Evolutionary conservation across 495 filamentous ascomycete genomes (phyloP), one percentile per base, ranked within the genome.

Genomic region (Viridothelium virens): DNA sequence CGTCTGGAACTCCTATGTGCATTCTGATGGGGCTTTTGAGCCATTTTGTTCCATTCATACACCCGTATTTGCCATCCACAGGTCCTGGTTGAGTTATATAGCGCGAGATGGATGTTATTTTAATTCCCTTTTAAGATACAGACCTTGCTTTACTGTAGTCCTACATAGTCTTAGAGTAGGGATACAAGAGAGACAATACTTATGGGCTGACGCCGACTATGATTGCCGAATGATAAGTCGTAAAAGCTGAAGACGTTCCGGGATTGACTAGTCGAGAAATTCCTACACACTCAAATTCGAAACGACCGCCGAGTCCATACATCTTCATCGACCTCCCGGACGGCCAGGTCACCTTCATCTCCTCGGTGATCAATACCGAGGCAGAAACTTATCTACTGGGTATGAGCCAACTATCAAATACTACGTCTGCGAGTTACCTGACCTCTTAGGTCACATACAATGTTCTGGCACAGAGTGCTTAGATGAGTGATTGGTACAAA

Each of bases 1-100:
- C 67, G 25, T n/a, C 1, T 37, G 67, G 67, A 18, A 66, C 64
- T 48, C 67, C 67, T 6, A 66, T 69, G 44, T 69, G 67, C 50
- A 63, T 69, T 38, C 38, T 69, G 44, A 56, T 56, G 7, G 67
- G 67, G 10, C 50, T 69, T 33, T 14, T 63, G 34, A 62, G 56
- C 33, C 64, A 66, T 38, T 66, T 36, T 18, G 66, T 69, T 50
- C 67, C 67, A 37, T 66, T 38, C 18, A 36, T 69, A 34, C 44
- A 69, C 41, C 64, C 64, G 25, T 66, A 69, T 50, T 34, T 69
- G 56, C 67, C 67, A 39, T 33, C 62, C 6, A 67, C 65, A 16
- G 65, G 61, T 7, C 65, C 61, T 41, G 6, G 59, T 10, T 56
- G 25, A 63, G 61, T 37, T 50, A 5, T 25, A 5, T 16, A 25